Evolutionary conservation across 1,284 basidiomycete genomes (phyloP).

Genomic region (Fomes fomentarius): DNA sequence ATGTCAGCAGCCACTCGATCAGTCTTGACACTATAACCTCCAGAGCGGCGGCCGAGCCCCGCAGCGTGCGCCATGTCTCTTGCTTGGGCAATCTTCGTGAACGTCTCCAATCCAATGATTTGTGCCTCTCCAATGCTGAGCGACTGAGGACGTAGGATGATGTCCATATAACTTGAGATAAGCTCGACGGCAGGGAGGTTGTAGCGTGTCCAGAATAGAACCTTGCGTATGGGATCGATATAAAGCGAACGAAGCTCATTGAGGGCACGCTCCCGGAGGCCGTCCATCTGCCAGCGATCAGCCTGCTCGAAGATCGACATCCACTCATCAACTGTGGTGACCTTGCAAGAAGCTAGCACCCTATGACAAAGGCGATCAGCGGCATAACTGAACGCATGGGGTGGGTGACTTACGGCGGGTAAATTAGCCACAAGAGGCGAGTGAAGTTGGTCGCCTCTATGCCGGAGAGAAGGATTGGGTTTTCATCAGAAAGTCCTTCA

Average conservation of each 20-base stretch:
- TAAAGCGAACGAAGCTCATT: conserved; percentile 7
- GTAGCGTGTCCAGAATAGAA: conserved; percentile 21
- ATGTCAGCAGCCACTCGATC: conserved; percentile 1
- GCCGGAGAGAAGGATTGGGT: conserved; percentile 19
- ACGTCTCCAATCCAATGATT: conserved; percentile 7
- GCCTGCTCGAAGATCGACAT: conserved; percentile 23
- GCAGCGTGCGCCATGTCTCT: conserved; percentile 12
- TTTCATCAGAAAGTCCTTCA: conserved; percentile 19
- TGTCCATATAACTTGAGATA: conserved; percentile 12
- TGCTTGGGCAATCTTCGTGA: conserved; percentile 16
- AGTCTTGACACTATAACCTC: neutral
- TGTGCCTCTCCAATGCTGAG: conserved; percentile 16
- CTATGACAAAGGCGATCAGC: neutral
- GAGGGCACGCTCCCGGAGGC: conserved; percentile 16
- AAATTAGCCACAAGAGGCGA: conserved; percentile 19
- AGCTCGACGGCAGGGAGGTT: conserved; percentile 18
- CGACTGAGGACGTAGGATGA: conserved; percentile 17
- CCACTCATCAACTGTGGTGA: conserved; percentile 24
- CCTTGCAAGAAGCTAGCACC: conserved; percentile 11
- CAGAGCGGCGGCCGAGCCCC: conserved; percentile 8
- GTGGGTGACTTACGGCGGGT: conserved; percentile 18
- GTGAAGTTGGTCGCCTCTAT: conserved; percentile 18
- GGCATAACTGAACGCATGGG: neutral
- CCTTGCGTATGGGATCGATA: conserved; percentile 19
- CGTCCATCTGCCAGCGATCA: conserved; percentile 24